phyloP scores from a whole-genome alignment of 768 basidiomycete genomes.

The Trametopsis cervina region DNA sequence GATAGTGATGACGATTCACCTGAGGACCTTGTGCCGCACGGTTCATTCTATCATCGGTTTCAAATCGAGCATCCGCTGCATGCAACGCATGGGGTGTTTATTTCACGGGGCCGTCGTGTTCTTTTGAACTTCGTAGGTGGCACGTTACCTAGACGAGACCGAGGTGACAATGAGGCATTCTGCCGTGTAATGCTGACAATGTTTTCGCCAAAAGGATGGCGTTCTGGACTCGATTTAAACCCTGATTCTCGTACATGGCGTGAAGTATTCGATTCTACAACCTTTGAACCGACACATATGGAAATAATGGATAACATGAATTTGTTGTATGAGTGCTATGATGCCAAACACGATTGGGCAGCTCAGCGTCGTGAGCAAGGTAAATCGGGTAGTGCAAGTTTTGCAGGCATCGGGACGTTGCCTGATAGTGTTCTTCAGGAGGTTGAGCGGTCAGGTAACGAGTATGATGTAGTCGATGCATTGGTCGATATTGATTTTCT shows the following conservation, averaged over 20 bases:
- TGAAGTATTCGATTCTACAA: background rate
- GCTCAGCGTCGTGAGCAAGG: background rate
- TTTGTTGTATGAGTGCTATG: conserved; percentile 17
- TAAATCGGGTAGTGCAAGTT: background rate
- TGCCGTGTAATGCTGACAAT: conserved; percentile 6
- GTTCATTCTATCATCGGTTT: too few species aligned
- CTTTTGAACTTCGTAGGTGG: background rate
- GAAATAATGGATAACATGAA: conserved; percentile 18
- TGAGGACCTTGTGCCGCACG: too few species aligned
- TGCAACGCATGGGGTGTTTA: background rate
- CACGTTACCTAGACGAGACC: conserved; percentile 1
- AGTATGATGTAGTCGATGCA: background rate
- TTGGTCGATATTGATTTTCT: too few species aligned
- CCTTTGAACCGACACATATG: background rate
- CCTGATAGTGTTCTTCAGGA: background rate
- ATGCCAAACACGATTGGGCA: too few species aligned
- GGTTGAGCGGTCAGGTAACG: background rate
- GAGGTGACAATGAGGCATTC: conserved; percentile 5
- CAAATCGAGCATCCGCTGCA: background rate
- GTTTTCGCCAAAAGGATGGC: conserved; percentile 4
- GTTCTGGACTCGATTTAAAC: background rate
- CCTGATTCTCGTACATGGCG: background rate
- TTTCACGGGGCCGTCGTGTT: background rate
- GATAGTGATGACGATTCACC: too few species aligned
- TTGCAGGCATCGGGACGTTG: background rate